A percentile compares a stretch with the other conserved stretches of the same genome.
Conservation (phyloP, 495 filamentous ascomycete species). For the Rhizodiscina lignyota region DNA sequence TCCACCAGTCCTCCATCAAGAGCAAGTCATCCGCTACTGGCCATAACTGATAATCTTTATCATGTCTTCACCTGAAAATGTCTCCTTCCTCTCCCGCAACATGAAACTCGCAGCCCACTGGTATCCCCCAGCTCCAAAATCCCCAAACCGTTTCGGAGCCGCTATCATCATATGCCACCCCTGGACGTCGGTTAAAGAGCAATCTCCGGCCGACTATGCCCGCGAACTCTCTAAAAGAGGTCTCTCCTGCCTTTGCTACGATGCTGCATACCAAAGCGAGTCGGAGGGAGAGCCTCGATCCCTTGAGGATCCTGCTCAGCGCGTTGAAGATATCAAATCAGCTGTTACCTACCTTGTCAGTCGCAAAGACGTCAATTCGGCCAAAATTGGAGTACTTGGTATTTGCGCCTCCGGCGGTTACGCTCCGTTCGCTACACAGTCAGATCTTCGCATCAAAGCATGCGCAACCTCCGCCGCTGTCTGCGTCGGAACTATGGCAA, state of each 20-base stretch:
- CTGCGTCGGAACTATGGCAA: constrained; percentile 18
- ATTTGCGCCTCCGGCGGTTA: constrained; percentile 27
- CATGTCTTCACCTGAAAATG: constrained; percentile 10
- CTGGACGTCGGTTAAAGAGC: constrained; percentile 23
- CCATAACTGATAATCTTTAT: too few relatives aligned
- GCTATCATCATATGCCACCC: constrained; percentile 24
- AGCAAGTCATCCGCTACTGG: too few relatives aligned
- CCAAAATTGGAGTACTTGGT: constrained; percentile 23
- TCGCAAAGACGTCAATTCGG: constrained; percentile 14
- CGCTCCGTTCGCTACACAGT: constrained; percentile 19
- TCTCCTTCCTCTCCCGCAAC: constrained; percentile 9
- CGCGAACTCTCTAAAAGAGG: constrained; percentile 14
- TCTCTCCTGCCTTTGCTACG: constrained; percentile 21
- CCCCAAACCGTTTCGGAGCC: constrained; percentile 12
- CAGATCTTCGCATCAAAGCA: constrained; percentile 24
- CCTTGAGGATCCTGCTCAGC: constrained; percentile 24
- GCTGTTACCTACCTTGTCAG: constrained; percentile 23
- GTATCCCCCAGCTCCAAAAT: constrained; percentile 6
- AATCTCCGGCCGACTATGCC: constrained; percentile 21
- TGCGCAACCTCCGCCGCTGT: constrained; percentile 18
- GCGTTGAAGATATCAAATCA: constrained; percentile 21
- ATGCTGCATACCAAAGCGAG: constrained; percentile 26
- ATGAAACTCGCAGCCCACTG: constrained; percentile 4
- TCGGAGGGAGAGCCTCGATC: constrained; percentile 19
- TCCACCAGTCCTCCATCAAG: too few relatives aligned